Base-by-base conservation (phyloP, 768 basidiomycete genomes). In the Lepiota subincarnata region DNA sequence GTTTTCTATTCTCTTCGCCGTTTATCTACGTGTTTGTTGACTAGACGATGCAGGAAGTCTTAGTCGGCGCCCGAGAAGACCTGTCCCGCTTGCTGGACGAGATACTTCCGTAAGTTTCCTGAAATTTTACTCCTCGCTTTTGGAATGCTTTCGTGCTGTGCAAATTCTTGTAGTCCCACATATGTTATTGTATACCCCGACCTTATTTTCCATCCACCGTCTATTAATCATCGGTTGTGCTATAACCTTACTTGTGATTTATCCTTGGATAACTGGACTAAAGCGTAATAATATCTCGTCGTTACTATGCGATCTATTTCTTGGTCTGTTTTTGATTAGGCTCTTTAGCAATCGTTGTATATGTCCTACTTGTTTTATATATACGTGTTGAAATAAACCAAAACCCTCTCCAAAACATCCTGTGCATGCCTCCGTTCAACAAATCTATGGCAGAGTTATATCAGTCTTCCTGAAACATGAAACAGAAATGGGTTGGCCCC, bases 351-450 rank as follows among this genome's bases (percentile, higher is more conserved):
- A 35, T 10, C 31, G 19, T 11, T 26, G 22, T 48, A 35, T 48
- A 19, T 38, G n/a, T 57, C 24, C 22, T 28, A 20, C n/a, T 31
- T 39, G 53, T 60, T n/a, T 58, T 20, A 65, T 38, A 66, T 51
- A 57, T 65, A 68, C 6, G 57, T 61, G 37, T 64, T 53, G 39
- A 70, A 66, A 59, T 66, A 61, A 16, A 55, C 59, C 43, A 68
- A 48, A 8, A 66, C 62, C 26, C 66, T 59, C 43, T 64, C 61
- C 55, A 64, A 46, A 10, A 68, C 66, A 57, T 69, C 66, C 48
- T 66, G 64, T 13, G 66, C 67, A 55, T 69, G 66, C 45, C 61
- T 62, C 19, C 64, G 62, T 55, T 70, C 68, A n/a, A 65, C 64
- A 46, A 69, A 71, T 37, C 69, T 68, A 48, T 2, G 36, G 13